Percentiles rank a stretch among this genome's conserved stretches.
Evolutionary conservation across 805 yeast genomes (phyloP).

Genomic region (Zygosaccharomyces pseudorouxii): DNA sequence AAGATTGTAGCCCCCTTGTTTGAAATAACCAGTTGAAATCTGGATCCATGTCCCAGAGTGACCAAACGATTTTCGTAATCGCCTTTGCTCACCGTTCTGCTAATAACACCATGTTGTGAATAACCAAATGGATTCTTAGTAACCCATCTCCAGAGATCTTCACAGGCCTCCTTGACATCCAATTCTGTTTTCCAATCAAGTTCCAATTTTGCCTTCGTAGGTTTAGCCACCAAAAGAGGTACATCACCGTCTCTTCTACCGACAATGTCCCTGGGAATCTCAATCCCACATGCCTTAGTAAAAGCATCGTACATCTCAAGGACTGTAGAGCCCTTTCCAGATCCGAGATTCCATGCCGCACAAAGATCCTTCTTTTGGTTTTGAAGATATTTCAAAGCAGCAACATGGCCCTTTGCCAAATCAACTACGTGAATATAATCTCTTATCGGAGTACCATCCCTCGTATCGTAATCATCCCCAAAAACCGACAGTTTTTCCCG

Average conservation of each 20-base stretch:
- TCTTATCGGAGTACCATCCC: constrained; percentile 77
- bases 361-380: constrained; percentile 37
- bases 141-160: constrained; percentile 77
- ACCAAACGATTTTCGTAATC: constrained; percentile 30
- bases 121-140: constrained; percentile 63
- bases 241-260: constrained; percentile 76
- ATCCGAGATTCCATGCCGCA: constrained; percentile 80
- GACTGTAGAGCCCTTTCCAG: constrained; percentile 77
- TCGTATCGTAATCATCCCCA: constrained; percentile 65
- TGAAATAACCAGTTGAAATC: constrained; percentile 40
- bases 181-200: constrained; percentile 58
- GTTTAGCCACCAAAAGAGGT: constrained; percentile 65
- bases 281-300: constrained; percentile 56
- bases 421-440: constrained; percentile 81
- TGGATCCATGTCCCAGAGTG: constrained; percentile 31
- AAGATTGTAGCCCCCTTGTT: constrained; percentile 52
- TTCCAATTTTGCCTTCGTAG: constrained; percentile 61
- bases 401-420: constrained; percentile 70
- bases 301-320: constrained; percentile 65
- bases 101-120: constrained; percentile 27
- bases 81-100: constrained; percentile 13
- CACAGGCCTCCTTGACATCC: constrained; percentile 58
- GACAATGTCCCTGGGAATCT: constrained; percentile 59
- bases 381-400: constrained; percentile 57
- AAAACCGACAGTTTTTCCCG: constrained; percentile 61